These are phyloP conservation scores for Mycena pura DNA, from an alignment of 768 basidiomycete species.

Conservation along the genomic window DNA sequence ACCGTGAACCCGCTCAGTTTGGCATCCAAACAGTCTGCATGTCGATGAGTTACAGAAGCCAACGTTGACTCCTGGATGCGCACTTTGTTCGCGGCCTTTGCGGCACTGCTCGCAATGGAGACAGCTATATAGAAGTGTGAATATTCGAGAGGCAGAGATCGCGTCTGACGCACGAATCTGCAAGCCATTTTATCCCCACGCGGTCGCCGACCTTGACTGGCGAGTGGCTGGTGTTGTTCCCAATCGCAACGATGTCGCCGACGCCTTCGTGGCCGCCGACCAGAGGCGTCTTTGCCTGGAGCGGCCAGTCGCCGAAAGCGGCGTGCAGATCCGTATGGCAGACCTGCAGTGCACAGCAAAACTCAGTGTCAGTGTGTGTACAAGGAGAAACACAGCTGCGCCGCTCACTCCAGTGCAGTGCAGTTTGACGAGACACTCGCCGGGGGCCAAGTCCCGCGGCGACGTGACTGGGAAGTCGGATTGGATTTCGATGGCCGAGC, in stretches of 20 bases:
- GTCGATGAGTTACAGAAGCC: background rate
- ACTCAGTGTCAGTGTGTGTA: background rate
- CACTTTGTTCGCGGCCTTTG: slow-evolving; percentile 78
- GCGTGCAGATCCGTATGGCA: slow-evolving; percentile 89
- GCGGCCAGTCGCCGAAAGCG: slow-evolving; percentile 80
- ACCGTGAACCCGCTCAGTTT: slow-evolving; percentile 74
- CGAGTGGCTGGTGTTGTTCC: slow-evolving; percentile 59
- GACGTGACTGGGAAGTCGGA: slow-evolving; percentile 62
- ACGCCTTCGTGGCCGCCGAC: slow-evolving; percentile 90
- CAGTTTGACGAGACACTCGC: slow-evolving; percentile 80
- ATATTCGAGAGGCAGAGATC: background rate
- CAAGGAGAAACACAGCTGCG: background rate
- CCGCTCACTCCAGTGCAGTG: slow-evolving; percentile 64
- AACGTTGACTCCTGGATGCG: slow-evolving; percentile 24
- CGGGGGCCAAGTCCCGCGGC: slow-evolving; percentile 62
- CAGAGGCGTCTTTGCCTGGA: slow-evolving; percentile 66
- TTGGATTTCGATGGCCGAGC: slow-evolving; percentile 43
- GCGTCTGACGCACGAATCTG: slow-evolving; percentile 52
- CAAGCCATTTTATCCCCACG: slow-evolving; percentile 86
- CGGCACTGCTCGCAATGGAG: slow-evolving; percentile 79
- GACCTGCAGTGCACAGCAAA: slow-evolving; percentile 39
- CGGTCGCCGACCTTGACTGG: slow-evolving; percentile 78
- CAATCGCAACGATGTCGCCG: slow-evolving; percentile 82
- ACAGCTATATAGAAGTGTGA: slow-evolving; percentile 44
- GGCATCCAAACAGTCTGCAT: slow-evolving; percentile 62